Evolutionary conservation across 2,329 filamentous ascomycete genomes (phyloP), one percentile per base, ranked within the genome.

Genomic region (Zymoseptoria ardabiliae): DNA sequence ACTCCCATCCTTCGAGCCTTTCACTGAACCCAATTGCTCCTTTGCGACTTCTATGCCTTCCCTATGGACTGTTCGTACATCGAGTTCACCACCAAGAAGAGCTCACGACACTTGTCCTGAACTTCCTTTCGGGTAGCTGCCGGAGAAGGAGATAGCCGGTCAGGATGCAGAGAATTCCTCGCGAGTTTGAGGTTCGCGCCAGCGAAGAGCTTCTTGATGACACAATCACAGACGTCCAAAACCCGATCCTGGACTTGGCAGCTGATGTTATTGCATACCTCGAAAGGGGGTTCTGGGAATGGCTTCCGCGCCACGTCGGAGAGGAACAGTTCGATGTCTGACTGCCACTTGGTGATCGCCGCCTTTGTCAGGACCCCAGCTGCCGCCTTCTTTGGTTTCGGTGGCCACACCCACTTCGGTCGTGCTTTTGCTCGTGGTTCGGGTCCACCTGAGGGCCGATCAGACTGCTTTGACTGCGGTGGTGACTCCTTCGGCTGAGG

Each of bases 201-300:
- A 28, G 25, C 25, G 25, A 28, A 28, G 25, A 28, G 25, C 25
- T 28, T 28, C 25, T 28, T 28, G 25, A 28, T 28, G 25, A 28
- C 25, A 28, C 25, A 28, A 28, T 28, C 25, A 28, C 25, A 28
- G 25, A 28, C 25, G 25, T 28, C 25, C 25, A 28, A 28, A 8
- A 5, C 35, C 17, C 35, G 35, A 7, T 45, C 35, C 35, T 45
- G 35, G 7, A 7, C 35, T 17, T 17, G 35, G 35, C 35, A 45
- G 17, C 35, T 45, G 6, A 45, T n/a, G 35, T 45, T 45, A 13
- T 45, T 45, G 17, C 6, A 84, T 75, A 9, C 77, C 74, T 7
- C 78, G 72, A 7, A 5, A 74, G 70, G 60, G 72, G 21, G 68
- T 58, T 52, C 64, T 63, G 57, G 64, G 66, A 45, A 45, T 45